phyloP scores from a whole-genome alignment of 495 filamentous ascomycete genomes.

The Aspergillus homomorphus region DNA sequence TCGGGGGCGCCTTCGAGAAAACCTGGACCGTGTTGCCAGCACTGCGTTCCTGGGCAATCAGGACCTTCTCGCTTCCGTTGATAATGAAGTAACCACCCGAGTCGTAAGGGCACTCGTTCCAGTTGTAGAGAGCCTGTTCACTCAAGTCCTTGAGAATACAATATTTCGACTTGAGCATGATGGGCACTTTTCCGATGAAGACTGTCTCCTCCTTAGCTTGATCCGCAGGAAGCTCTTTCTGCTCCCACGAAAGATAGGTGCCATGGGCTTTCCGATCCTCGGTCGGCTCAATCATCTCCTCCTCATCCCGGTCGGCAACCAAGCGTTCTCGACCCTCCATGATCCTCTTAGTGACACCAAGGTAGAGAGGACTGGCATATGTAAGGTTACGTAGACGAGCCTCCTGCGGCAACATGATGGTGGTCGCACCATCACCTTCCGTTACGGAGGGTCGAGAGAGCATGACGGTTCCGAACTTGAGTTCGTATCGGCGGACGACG shows the following conservation, averaged over 20 bases:
- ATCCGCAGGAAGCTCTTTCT: conserved; percentile 55
- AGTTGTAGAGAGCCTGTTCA: conserved; percentile 76
- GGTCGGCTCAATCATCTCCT: conserved; percentile 43
- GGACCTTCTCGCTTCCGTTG: conserved; percentile 98
- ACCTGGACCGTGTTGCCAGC: conserved; percentile 98
- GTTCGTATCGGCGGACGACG: conserved; percentile 82
- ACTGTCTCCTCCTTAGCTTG: conserved; percentile 64
- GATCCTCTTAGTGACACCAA: conserved; percentile 75
- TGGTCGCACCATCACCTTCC: conserved; percentile 84
- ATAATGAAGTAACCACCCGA: conserved; percentile 99
- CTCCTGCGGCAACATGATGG: conserved; percentile 81
- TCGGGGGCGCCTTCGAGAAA: conserved; percentile 91
- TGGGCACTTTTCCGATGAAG: conserved; percentile 90
- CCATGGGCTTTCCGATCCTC: conserved; percentile 44
- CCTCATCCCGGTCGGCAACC: conserved; percentile 51
- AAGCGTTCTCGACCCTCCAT: conserved; percentile 76
- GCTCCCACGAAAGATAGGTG: conserved; percentile 50
- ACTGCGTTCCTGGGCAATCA: conserved; percentile 96
- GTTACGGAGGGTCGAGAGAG: conserved; percentile 84
- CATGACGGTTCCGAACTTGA: conserved; percentile 82
- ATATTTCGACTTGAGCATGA: conserved; percentile 95
- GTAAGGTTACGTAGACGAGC: conserved; percentile 92
- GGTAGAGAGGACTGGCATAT: conserved; percentile 86
- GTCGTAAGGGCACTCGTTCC: conserved; percentile 96
- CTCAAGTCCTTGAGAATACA: conserved; percentile 79